Percentiles rank a stretch among this genome's conserved stretches.
Evolutionary conservation across 768 basidiomycete species (phyloP).

Genomic region (Mrakia hoshinonis): DNA sequence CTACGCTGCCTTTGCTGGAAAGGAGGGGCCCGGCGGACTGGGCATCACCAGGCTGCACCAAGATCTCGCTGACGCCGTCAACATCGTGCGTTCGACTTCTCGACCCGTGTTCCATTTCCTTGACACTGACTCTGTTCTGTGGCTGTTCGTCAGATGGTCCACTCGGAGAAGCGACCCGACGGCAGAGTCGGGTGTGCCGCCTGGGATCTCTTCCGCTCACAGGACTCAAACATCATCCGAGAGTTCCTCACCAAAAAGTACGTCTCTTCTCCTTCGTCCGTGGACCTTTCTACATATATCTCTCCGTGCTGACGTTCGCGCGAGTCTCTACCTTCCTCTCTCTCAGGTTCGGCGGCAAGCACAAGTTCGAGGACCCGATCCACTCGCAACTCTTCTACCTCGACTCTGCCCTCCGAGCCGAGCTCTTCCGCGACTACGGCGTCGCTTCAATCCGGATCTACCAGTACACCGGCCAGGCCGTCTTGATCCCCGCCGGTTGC

Average conservation of each 20-base stretch:
- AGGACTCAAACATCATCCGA: slow-evolving; percentile 71
- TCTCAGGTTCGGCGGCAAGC: slow-evolving; percentile 34
- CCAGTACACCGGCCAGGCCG: slow-evolving; percentile 82
- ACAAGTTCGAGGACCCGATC: slow-evolving; percentile 59
- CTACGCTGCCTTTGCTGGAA: slow-evolving; percentile 67
- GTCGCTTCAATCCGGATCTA: slow-evolving; percentile 76
- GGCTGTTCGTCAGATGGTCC: slow-evolving; percentile 51
- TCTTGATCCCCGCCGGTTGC: slow-evolving; percentile 91
- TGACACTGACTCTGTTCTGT: slow-evolving; percentile 34
- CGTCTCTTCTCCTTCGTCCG: slow-evolving; percentile 24
- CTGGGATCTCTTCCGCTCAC: slow-evolving; percentile 81
- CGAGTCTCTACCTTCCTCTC: slow-evolving; percentile 30
- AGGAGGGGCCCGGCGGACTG: slow-evolving; percentile 56
- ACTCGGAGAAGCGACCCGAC: slow-evolving; percentile 34
- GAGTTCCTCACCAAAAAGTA: slow-evolving; percentile 61
- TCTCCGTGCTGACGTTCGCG: not conserved
- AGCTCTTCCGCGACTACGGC: slow-evolving; percentile 57
- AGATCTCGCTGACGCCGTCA: slow-evolving; percentile 87
- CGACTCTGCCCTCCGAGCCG: slow-evolving; percentile 57
- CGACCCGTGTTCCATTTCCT: not conserved
- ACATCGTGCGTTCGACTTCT: slow-evolving; percentile 65
- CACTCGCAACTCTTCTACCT: slow-evolving; percentile 84
- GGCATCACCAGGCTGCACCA: slow-evolving; percentile 85
- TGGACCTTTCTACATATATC: not conserved
- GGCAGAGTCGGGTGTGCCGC: slow-evolving; percentile 58